phyloP scores from a whole-genome alignment of 371 early-diverging fungal species.

The Lichtheimia hyalospora region DNA sequence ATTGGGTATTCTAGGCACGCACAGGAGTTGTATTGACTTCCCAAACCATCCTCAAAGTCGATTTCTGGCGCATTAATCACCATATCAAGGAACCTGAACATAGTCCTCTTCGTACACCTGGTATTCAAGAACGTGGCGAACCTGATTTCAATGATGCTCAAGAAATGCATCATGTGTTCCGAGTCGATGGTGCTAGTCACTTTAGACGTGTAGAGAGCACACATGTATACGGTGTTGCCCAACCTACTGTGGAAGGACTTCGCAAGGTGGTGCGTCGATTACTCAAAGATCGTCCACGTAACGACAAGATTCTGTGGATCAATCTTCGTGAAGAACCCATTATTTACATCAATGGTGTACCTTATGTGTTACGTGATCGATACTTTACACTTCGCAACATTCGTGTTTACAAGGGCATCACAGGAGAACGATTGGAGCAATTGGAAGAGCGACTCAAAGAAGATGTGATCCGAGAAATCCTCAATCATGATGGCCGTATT shows the following conservation, averaged over 20 bases:
- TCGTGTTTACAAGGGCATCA: constrained; percentile 71
- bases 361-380: constrained; percentile 75
- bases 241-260: constrained; percentile 70
- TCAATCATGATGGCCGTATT: constrained; percentile 55
- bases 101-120: background rate
- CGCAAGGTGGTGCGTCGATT: constrained; percentile 45
- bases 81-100: constrained; percentile 7
- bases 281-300: constrained; percentile 20
- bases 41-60: constrained; percentile 73
- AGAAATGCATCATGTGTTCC: constrained; percentile 35
- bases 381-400: constrained; percentile 67
- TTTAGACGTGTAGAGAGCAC: constrained; percentile 48
- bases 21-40: constrained; percentile 66
- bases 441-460: constrained; percentile 70
- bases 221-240: constrained; percentile 66
- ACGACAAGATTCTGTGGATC: constrained; percentile 63
- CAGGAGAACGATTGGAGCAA: constrained; percentile 61
- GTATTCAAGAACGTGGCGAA: constrained; percentile 2
- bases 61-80: constrained; percentile 59
- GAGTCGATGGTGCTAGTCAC: constrained; percentile 46
- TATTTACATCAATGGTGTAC: constrained; percentile 72
- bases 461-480: constrained; percentile 64
- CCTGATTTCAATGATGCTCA: background rate
- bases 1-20: constrained; percentile 40
- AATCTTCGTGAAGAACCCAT: constrained; percentile 79